Conservation (phyloP, 2,329 filamentous ascomycete genomes). For the Dothiorella sarmentorum region DNA sequence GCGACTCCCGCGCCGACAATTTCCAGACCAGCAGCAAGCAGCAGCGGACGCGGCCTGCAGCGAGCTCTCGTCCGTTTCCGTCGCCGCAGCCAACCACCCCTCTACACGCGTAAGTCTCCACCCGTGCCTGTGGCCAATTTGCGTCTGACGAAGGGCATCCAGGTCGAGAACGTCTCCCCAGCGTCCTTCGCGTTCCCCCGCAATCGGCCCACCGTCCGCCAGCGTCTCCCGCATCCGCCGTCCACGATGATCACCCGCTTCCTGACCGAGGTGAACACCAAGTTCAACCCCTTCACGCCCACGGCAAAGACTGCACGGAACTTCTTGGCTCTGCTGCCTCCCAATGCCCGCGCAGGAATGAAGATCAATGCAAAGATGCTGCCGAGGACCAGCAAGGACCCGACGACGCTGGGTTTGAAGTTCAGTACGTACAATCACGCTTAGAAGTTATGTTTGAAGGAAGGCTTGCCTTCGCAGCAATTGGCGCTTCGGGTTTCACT, state of each 20-base stretch:
- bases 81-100: background rate
- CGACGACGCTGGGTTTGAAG: slow-evolving; percentile 69
- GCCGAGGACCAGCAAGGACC: slow-evolving; percentile 64
- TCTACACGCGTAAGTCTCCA: background rate
- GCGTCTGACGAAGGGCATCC: background rate
- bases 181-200: background rate
- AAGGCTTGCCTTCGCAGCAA: background rate
- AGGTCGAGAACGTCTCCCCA: background rate
- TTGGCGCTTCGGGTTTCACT: too few relatives aligned
- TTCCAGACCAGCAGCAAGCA: slow-evolving; percentile 6
- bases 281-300: slow-evolving; percentile 88
- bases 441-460: background rate
- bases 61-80: background rate
- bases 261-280: slow-evolving; percentile 77
- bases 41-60: background rate
- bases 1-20: slow-evolving; percentile 9
- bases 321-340: slow-evolving; percentile 81
- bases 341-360: slow-evolving; percentile 71
- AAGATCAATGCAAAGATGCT: slow-evolving; percentile 75
- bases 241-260: slow-evolving; percentile 76
- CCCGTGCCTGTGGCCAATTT: background rate
- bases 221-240: slow-evolving; percentile 23
- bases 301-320: slow-evolving; percentile 78
- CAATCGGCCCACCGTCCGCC: background rate
- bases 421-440: slow-evolving; percentile 63